These are phyloP conservation scores for Panaeolus papilionaceus DNA, from an alignment of 768 basidiomycete species.

Conservation along the genomic window DNA sequence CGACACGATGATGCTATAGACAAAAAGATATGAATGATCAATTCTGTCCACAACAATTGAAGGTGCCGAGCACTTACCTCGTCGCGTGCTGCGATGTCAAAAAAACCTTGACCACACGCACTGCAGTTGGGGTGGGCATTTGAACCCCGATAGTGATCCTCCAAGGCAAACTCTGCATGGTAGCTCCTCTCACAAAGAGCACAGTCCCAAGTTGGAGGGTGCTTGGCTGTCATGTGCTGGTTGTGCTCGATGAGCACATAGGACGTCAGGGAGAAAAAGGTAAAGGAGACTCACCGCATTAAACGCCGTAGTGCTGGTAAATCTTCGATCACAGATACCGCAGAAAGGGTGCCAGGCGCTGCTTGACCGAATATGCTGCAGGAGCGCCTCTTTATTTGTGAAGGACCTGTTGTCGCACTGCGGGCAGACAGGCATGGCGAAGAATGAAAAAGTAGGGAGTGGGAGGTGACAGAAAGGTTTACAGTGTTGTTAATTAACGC, in stretches of 20 bases:
- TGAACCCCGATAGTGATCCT: slow-evolving; percentile 54
- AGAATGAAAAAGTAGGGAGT: slow-evolving; percentile 7
- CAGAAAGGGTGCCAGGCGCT: slow-evolving; percentile 44
- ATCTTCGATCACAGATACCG: slow-evolving; percentile 39
- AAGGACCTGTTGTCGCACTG: slow-evolving; percentile 42
- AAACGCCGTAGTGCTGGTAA: slow-evolving; percentile 41
- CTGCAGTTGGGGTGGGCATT: slow-evolving; percentile 51
- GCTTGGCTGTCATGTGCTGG: slow-evolving; percentile 49
- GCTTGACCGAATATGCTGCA: slow-evolving; percentile 45
- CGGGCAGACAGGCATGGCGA: slow-evolving; percentile 41
- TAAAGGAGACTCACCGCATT: slow-evolving; percentile 40
- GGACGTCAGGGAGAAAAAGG: neutral
- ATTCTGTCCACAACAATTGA: slow-evolving; percentile 8
- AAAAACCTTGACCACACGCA: slow-evolving; percentile 50
- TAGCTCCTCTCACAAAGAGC: slow-evolving; percentile 39
- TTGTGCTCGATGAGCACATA: slow-evolving; percentile 1
- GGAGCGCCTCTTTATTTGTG: slow-evolving; percentile 42
- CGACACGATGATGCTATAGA: slow-evolving; percentile 39
- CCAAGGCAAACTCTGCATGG: slow-evolving; percentile 42
- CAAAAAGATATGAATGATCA: neutral
- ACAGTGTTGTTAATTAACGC: neutral
- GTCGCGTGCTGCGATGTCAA: slow-evolving; percentile 38
- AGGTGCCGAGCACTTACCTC: slow-evolving; percentile 34
- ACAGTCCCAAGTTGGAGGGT: slow-evolving; percentile 51
- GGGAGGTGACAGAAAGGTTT: slow-evolving; percentile 5